Conservation (phyloP, 495 filamentous ascomycete species). For the Penicillium antarcticum region DNA sequence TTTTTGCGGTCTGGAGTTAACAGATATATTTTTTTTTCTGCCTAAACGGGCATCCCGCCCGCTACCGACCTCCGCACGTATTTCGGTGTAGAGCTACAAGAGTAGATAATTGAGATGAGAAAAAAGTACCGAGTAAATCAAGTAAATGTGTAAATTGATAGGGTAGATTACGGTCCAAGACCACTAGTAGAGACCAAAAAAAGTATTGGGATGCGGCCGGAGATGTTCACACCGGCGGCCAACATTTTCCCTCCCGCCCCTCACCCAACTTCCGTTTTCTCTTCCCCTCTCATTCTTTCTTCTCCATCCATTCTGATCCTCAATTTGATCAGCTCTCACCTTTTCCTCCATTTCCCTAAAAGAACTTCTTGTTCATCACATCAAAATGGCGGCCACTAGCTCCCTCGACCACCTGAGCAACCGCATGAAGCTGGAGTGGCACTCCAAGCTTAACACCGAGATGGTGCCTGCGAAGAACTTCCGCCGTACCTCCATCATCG, state of each 20-base stretch:
- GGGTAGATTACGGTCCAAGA: not conserved
- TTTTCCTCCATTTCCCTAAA: constrained; percentile 13
- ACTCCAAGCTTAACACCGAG: constrained; percentile 76
- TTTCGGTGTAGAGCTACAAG: too few species aligned
- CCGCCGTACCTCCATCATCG: constrained; percentile 95
- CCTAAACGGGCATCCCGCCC: constrained; percentile 6
- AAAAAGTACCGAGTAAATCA: not conserved
- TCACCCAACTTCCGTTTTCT: constrained; percentile 23
- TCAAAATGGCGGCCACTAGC: constrained; percentile 46
- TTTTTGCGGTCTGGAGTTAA: constrained; percentile 2
- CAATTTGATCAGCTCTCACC: constrained; percentile 8
- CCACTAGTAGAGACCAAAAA: not conserved
- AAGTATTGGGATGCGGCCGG: constrained; percentile 7
- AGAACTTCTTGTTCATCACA: constrained; percentile 15
- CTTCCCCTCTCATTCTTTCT: constrained; percentile 18
- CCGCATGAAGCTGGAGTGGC: constrained; percentile 87
- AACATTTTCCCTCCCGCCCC: constrained; percentile 40
- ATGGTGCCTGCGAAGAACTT: constrained; percentile 80
- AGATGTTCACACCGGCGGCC: constrained; percentile 31
- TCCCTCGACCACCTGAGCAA: constrained; percentile 81
- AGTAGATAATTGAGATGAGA: not conserved
- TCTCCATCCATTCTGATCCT: constrained; percentile 9
- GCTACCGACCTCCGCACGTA: constrained; percentile 1
- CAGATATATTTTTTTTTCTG: constrained; percentile 10
- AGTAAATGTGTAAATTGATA: not conserved